Percentiles rank a stretch among this genome's conserved stretches.
Evolutionary conservation across 2,329 filamentous ascomycete species (phyloP).

Genomic region (Colletotrichum musae): DNA sequence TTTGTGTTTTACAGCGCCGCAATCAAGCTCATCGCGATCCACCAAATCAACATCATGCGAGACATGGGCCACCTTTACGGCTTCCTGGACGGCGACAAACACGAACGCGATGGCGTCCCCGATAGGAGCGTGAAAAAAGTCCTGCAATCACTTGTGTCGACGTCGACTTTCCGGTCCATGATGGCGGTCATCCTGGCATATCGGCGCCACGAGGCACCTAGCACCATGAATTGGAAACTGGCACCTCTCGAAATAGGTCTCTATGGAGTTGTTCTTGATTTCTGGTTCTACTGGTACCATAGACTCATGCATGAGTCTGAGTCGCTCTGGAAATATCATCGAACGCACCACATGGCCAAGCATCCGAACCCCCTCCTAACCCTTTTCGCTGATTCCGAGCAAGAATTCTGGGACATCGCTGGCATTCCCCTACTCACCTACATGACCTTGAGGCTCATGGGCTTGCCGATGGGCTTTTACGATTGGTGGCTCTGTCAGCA

Average conservation of each 20-base stretch:
- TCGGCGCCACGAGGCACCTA: slow-evolving; percentile 43
- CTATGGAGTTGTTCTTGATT: slow-evolving; percentile 59
- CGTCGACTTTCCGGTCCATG: slow-evolving; percentile 50
- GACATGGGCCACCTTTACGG: slow-evolving; percentile 55
- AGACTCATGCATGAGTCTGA: slow-evolving; percentile 58
- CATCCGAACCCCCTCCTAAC: slow-evolving; percentile 59
- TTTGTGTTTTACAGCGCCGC: slow-evolving; percentile 54
- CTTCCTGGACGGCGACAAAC: slow-evolving; percentile 60
- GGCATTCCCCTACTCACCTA: slow-evolving; percentile 58
- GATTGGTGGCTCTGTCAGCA: slow-evolving; percentile 63
- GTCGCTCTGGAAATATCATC: slow-evolving; percentile 59
- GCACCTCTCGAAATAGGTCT: slow-evolving; percentile 55
- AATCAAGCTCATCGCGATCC: slow-evolving; percentile 58
- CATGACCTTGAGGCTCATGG: slow-evolving; percentile 50
- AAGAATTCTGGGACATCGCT: slow-evolving; percentile 59
- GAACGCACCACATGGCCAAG: slow-evolving; percentile 61
- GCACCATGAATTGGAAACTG: slow-evolving; percentile 51
- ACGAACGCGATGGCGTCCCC: slow-evolving; percentile 58
- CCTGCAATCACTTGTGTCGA: slow-evolving; percentile 50
- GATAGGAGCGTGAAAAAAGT: slow-evolving; percentile 55
- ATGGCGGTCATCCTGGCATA: slow-evolving; percentile 53
- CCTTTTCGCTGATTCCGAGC: slow-evolving; percentile 58
- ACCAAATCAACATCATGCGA: slow-evolving; percentile 55
- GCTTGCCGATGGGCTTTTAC: slow-evolving; percentile 61
- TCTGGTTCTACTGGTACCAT: slow-evolving; percentile 62